Evolutionary conservation across 441 rosid species (phyloP).

Genomic region (Populus hybrid): DNA sequence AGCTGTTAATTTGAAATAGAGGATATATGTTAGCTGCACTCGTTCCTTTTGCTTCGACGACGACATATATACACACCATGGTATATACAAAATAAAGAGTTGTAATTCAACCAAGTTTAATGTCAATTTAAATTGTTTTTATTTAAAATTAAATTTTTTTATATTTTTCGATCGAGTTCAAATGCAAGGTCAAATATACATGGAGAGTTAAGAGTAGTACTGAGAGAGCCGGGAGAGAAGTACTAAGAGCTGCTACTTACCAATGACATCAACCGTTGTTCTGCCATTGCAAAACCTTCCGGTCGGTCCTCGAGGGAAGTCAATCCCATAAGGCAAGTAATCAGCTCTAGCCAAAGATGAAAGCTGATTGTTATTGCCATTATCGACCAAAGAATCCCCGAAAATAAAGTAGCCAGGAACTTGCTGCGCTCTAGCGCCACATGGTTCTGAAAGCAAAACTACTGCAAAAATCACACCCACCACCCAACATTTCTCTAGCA

Average conservation of each 20-base stretch:
- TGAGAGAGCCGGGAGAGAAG: neutral
- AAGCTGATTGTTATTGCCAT: constrained; percentile 36
- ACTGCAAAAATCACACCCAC: constrained; percentile 23
- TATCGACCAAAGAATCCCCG: constrained; percentile 36
- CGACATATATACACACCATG: too few relatives aligned
- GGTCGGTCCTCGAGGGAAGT: constrained; percentile 26
- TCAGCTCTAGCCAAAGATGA: constrained; percentile 30
- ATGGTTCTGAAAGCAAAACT: constrained; percentile 17
- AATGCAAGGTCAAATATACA: too few relatives aligned
- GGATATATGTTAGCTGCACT: neutral
- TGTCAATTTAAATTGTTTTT: too few relatives aligned
- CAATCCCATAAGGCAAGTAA: constrained; percentile 33
- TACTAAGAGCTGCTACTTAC: constrained; percentile 7
- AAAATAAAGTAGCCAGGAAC: constrained; percentile 34
- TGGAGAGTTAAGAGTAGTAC: too few relatives aligned
- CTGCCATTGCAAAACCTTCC: constrained; percentile 32
- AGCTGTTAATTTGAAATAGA: constrained; percentile 31
- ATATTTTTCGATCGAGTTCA: too few relatives aligned
- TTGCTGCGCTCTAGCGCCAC: constrained; percentile 21
- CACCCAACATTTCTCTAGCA: constrained; percentile 23
- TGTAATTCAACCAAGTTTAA: too few relatives aligned
- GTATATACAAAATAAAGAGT: too few relatives aligned
- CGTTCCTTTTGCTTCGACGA: neutral
- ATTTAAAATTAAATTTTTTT: too few relatives aligned
- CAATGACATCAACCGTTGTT: constrained; percentile 30